Base-by-base conservation (phyloP, 2,329 filamentous ascomycete genomes). In the Bipolaris bicolor region DNA sequence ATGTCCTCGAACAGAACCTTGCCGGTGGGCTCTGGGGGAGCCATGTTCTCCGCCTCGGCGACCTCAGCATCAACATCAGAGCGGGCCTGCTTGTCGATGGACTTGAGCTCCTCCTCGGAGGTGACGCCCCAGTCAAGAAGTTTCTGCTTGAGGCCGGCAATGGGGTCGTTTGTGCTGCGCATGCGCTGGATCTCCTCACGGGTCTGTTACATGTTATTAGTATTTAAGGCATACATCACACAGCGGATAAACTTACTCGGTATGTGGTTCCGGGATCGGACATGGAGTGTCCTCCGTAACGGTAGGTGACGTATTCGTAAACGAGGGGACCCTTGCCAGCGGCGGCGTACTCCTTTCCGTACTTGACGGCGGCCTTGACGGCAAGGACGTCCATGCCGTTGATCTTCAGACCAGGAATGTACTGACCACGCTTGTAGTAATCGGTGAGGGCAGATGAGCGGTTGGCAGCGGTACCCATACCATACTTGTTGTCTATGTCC, bases 341-440 rank as follows among this genome's bases (percentile, higher is more conserved):
- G 59, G 84, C 81, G 65, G 91, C 90, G 84, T 89, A 96, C 76
- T 96, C 86, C 84, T 95, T 97, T 76, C 90, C 92, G 83, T 97
- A 93, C 81, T 94, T 84, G 73, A 97, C 92, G 65, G 95, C 95
- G 51, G 94, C 92, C 86, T 97, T 97, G 79, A 97, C 94, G 64
- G 95, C 94, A 63, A 99, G 90, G 71, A 97, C 92, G 78, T 99
- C 95, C 95, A 99, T 99, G 76, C 92, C 95, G 83, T 99, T 99
- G 80, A 99, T 92, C 87, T 99, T 99, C 73, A 99, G 88, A 83
- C 95, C 95, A 57, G 95, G 94, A 69, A 99, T 99, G 85, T 98
- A 99, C 83, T 99, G 95, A 68, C 95, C 95, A 82, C 95, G 94
- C 89, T 98, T 98, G 88, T 99, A 98, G 89, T 99, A 99, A 80